A percentile compares a stretch with the other conserved stretches of the same genome.
Evolutionary conservation across 129 eudicot species (phyloP).

Genomic region (Pittosporum tobira): DNA sequence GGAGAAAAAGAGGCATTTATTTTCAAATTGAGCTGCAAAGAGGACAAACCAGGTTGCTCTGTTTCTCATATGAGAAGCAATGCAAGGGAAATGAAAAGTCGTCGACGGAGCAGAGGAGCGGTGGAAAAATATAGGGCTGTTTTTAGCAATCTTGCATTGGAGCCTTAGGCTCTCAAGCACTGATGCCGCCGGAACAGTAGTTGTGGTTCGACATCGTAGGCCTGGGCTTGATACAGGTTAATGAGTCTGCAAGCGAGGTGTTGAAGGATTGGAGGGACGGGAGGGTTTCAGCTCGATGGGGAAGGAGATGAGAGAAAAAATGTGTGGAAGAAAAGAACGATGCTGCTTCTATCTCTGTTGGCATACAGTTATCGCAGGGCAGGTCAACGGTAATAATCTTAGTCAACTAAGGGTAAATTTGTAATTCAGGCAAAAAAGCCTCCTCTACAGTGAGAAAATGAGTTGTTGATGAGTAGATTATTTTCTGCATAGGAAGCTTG

Average conservation of each 20-base stretch:
- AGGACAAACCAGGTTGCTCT: conserved; percentile 52
- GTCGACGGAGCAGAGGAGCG: too few relatives aligned
- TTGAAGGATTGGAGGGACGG: conserved; percentile 54
- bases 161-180: conserved; percentile 46
- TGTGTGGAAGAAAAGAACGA: too few relatives aligned
- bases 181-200: conserved; percentile 16
- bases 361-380: too few relatives aligned
- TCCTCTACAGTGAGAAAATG: too few relatives aligned
- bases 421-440: too few relatives aligned
- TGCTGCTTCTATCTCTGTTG: too few relatives aligned
- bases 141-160: conserved; percentile 37
- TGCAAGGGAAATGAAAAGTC: conserved; percentile 82
- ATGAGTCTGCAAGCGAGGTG: conserved; percentile 49
- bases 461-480: too few relatives aligned
- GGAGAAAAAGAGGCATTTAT: conserved; percentile 45
- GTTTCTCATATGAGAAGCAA: conserved; percentile 50
- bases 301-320: too few relatives aligned
- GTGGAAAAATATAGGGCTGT: conserved; percentile 30
- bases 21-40: conserved; percentile 52
- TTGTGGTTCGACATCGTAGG: conserved; percentile 48
- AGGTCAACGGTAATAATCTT: too few relatives aligned
- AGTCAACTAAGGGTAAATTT: too few relatives aligned
- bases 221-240: conserved; percentile 34
- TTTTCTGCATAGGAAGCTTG: too few relatives aligned
- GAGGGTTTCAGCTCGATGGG: too few relatives aligned